A percentile compares a stretch with the other conserved stretches of the same genome.
Evolutionary conservation across 1,284 basidiomycete genomes (phyloP).

Genomic region (Boletus hoseneyae): DNA sequence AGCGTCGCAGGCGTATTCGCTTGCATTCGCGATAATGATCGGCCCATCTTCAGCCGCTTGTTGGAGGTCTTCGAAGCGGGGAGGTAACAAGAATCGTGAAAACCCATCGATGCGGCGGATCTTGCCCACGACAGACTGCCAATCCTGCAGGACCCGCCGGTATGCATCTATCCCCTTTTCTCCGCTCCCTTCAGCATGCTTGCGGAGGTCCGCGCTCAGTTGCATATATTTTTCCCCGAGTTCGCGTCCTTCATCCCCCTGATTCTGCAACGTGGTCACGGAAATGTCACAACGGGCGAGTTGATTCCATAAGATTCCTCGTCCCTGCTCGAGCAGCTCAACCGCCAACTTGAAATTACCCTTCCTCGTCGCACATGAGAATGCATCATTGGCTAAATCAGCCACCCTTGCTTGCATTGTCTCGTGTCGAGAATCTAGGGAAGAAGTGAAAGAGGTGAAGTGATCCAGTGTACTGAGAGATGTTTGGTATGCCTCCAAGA

Average conservation of each 20-base stretch:
- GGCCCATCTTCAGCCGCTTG: slow-evolving; percentile 24
- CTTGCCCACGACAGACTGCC: slow-evolving; percentile 8
- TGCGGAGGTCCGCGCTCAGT: no score
- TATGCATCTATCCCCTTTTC: not conserved
- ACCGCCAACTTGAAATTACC: not conserved
- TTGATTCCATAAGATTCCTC: not conserved
- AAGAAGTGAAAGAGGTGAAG: no score
- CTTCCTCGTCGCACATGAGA: not conserved
- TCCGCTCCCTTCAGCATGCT: no score
- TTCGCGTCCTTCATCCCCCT: no score
- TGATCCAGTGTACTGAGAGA: no score
- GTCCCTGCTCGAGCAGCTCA: not conserved
- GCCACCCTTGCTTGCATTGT: no score
- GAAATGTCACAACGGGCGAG: no score
- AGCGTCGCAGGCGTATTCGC: not conserved
- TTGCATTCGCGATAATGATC: not conserved
- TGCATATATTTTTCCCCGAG: no score
- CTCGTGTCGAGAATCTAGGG: no score
- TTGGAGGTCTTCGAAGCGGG: slow-evolving; percentile 21
- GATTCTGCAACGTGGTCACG: no score
- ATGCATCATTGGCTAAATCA: not conserved
- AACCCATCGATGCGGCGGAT: slow-evolving; percentile 22
- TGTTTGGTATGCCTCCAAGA: no score
- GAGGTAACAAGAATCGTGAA: slow-evolving; percentile 19
- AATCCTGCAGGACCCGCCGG: not conserved